Base-by-base conservation (phyloP, 306 rosid genomes). In the Pterocarpus macrocarpus region DNA sequence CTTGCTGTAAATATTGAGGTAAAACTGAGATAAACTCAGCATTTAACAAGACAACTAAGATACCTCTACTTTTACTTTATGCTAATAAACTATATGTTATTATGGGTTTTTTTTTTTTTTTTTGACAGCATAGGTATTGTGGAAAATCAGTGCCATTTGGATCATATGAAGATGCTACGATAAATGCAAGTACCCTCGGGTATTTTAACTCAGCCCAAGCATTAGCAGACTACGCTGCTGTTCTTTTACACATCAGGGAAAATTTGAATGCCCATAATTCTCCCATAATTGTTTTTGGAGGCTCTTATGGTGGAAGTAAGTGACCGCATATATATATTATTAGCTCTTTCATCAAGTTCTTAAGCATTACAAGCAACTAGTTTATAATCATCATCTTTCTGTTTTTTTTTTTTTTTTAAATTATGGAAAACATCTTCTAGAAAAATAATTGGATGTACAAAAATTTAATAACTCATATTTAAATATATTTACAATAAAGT, bases 281-380 rank as follows among this genome's bases (percentile, higher is more conserved):
- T 50, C 89, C 91, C 4, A 52, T 84, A 38, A 87, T 91, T 3
- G 91, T 87, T 61, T 15, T 87, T 5, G 91, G 95, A 72, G 92
- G 85, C 38, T 91, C 93, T 17, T 91, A 91, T 71, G 92, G 94
- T 13, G 91, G 94, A 88, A 90, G 94, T 90, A 84, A 52, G 84
- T 12, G 4, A 53, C 6, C 8, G 28, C 28, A 22, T 0, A 22
- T 22, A 22, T 22, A 22, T 22, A 22, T 22, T 22, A 22, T 22
- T 22, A 22, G 28, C 28, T 22, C 28, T 22, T 22, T 22, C 28
- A 22, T 22, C 28, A 22, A 22, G 28, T 22, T 22, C 28, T 22
- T 22, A 22, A 22, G 28, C 28, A 22, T 22, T 22, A 22, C 28
- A 22, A 22, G 28, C 28, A 22, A 22, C 28, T 22, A 22, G 28